phyloP scores from a whole-genome alignment of 192 early-diverging fungal genomes.

The Rhizoclosmatium globosum region DNA sequence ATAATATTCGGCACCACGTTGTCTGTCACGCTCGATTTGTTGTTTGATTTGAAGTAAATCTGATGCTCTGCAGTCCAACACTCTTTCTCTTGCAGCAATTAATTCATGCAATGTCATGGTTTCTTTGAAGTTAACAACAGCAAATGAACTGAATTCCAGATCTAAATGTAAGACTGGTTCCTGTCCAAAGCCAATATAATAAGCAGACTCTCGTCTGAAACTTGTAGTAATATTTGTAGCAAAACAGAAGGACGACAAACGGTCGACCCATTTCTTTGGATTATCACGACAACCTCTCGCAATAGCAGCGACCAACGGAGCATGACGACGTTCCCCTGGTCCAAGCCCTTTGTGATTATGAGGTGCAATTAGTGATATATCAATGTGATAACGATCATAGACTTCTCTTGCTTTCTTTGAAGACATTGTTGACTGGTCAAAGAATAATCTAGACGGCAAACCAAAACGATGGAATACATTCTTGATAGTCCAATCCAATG shows the following conservation, averaged over 20 bases:
- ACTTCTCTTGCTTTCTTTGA: background rate
- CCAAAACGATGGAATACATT: constrained; percentile 5
- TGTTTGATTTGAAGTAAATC: background rate
- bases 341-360: constrained; percentile 12
- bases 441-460: background rate
- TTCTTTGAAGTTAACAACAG: constrained; percentile 2
- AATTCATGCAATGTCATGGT: background rate
- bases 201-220: background rate
- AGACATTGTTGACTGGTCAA: background rate
- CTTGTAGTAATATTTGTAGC: background rate
- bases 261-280: background rate
- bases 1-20: constrained; percentile 1
- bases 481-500: background rate
- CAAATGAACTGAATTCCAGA: background rate
- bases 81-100: background rate
- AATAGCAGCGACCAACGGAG: background rate
- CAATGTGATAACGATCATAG: background rate
- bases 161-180: constrained; percentile 2
- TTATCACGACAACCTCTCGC: background rate
- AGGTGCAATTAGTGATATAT: background rate
- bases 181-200: constrained; percentile 1
- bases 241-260: background rate
- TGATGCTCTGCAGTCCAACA: background rate
- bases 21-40: background rate
- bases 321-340: background rate